These are phyloP conservation scores for Pseudopyricularia javanii DNA, from an alignment of 2,329 filamentous ascomycete genomes.

Conservation along the genomic window DNA sequence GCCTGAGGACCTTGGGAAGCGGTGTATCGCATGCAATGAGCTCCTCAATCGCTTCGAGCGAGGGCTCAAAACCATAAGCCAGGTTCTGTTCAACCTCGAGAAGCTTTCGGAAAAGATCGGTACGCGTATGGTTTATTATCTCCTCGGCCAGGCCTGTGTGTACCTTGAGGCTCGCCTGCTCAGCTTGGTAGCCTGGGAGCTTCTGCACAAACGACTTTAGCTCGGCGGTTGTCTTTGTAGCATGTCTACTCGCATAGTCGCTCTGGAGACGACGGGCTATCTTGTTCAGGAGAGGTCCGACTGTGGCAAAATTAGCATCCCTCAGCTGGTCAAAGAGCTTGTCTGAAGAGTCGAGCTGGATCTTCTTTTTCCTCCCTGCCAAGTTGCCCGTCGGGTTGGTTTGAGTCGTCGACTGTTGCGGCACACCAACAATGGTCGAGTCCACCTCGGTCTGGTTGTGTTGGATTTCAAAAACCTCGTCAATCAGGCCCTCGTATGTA, in stretches of 20 bases:
- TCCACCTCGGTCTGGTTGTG: slow-evolving; percentile 92
- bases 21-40: slow-evolving; percentile 82
- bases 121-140: slow-evolving; percentile 83
- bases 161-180: slow-evolving; percentile 83
- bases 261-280: slow-evolving; percentile 73
- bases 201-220: slow-evolving; percentile 93
- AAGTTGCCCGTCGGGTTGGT: slow-evolving; percentile 9
- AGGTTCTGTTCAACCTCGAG: slow-evolving; percentile 94
- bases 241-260: slow-evolving; percentile 81
- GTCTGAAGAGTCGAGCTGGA: slow-evolving; percentile 80
- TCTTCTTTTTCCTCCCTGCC: slow-evolving; percentile 64
- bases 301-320: slow-evolving; percentile 90
- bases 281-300: slow-evolving; percentile 79
- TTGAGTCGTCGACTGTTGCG: slow-evolving; percentile 31
- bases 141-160: slow-evolving; percentile 91
- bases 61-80: slow-evolving; percentile 79
- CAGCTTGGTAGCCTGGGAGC: slow-evolving; percentile 80
- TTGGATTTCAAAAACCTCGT: slow-evolving; percentile 83
- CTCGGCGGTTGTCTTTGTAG: slow-evolving; percentile 78
- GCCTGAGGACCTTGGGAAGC: slow-evolving; percentile 66
- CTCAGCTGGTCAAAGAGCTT: slow-evolving; percentile 78
- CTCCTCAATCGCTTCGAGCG: slow-evolving; percentile 86
- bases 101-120: slow-evolving; percentile 76
- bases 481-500: slow-evolving; percentile 91
- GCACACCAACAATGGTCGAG: slow-evolving; percentile 72